Evolutionary conservation across 192 early-diverging fungal genomes (phyloP).

Genomic region (Tieghemiomyces parasiticus): DNA sequence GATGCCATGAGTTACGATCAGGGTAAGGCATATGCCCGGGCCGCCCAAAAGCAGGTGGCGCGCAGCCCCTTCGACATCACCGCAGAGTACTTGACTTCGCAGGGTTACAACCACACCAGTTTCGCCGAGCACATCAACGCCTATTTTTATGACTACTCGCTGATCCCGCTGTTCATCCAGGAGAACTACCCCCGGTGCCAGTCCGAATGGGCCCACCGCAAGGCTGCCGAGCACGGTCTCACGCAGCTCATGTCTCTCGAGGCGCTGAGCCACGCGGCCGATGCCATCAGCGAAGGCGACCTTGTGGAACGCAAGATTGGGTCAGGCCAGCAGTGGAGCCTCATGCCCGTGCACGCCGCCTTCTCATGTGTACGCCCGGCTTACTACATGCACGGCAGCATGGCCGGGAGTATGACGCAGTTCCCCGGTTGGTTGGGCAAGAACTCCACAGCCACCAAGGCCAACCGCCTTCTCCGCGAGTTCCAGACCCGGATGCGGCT

Average conservation of each 20-base stretch:
- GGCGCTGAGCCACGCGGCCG: slow-evolving; percentile 63
- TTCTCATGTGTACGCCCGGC: slow-evolving; percentile 75
- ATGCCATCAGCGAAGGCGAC: slow-evolving; percentile 71
- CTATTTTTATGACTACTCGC: slow-evolving; percentile 80
- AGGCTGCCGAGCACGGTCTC: slow-evolving; percentile 2
- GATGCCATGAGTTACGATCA: slow-evolving; percentile 63
- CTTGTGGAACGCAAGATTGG: slow-evolving; percentile 59
- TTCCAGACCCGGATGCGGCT: slow-evolving; percentile 80
- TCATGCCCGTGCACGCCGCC: slow-evolving; percentile 78
- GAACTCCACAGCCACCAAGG: slow-evolving; percentile 66
- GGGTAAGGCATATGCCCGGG: slow-evolving; percentile 35
- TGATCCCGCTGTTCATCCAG: slow-evolving; percentile 88
- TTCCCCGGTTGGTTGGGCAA: slow-evolving; percentile 74
- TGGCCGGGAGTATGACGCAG: slow-evolving; percentile 21
- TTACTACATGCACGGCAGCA: slow-evolving; percentile 59
- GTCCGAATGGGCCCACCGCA: background rate
- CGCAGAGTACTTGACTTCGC: slow-evolving; percentile 36
- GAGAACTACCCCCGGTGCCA: slow-evolving; percentile 29
- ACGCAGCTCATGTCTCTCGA: slow-evolving; percentile 24
- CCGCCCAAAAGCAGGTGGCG: slow-evolving; percentile 42
- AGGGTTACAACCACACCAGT: slow-evolving; percentile 26
- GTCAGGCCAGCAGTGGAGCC: slow-evolving; percentile 75
- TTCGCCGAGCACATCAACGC: slow-evolving; percentile 69
- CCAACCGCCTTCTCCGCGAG: slow-evolving; percentile 53
- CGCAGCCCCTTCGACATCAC: slow-evolving; percentile 65